phyloP scores from a whole-genome alignment of 768 basidiomycete species.

The Amanita rubescens region DNA sequence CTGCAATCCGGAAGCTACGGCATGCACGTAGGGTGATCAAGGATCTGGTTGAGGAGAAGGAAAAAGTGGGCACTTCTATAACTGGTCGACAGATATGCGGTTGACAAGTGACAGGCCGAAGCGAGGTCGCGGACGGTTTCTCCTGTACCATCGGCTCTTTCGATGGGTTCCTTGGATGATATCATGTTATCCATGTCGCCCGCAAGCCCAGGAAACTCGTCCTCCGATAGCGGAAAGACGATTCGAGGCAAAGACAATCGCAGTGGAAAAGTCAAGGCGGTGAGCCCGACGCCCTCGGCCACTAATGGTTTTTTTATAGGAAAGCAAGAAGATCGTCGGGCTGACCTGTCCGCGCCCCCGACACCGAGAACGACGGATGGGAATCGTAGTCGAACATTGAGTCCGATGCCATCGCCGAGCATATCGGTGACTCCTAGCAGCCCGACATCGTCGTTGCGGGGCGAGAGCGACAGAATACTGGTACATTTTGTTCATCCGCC shows the following conservation, averaged over 20 bases:
- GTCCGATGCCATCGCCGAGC: neutral
- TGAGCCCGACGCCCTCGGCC: neutral
- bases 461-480: neutral
- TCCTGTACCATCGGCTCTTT: conserved; percentile 8
- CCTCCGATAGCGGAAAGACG: neutral
- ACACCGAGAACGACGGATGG: neutral
- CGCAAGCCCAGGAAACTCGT: neutral
- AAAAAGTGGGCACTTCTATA: conserved; percentile 19
- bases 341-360: neutral
- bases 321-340: neutral
- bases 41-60: conserved; percentile 35
- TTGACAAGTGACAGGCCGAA: neutral
- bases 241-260: neutral
- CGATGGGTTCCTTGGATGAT: neutral
- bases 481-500: neutral
- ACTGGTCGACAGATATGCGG: neutral
- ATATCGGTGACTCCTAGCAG: neutral
- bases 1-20: conserved; percentile 24
- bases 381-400: neutral
- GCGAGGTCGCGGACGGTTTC: conserved; percentile 6
- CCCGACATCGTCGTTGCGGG: conserved; percentile 2
- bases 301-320: neutral
- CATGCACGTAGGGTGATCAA: conserved; percentile 33
- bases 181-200: neutral
- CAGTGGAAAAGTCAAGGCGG: neutral